Evolutionary conservation across 176 grass and related monocot genomes (phyloP).

Genomic region (Otatea glauca): DNA sequence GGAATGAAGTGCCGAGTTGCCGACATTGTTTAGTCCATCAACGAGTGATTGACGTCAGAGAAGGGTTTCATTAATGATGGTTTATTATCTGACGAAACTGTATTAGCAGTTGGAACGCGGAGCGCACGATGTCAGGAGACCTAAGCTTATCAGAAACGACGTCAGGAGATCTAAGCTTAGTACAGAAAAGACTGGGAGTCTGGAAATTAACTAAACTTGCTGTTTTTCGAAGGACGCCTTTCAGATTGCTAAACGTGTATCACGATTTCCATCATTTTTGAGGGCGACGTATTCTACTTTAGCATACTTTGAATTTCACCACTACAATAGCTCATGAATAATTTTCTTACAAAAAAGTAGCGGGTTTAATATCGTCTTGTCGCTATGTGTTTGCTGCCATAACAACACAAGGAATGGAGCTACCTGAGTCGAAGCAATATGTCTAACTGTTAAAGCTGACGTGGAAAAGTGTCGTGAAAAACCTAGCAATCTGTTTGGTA

Average conservation of each 20-base stretch:
- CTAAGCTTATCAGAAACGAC: no score
- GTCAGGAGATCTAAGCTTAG: no score
- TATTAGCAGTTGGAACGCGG: no score
- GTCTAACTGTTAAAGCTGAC: neutral
- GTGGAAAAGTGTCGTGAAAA: neutral
- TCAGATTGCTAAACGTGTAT: conserved; percentile 1
- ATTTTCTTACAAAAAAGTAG: neutral
- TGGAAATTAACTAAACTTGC: neutral
- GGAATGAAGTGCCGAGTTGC: neutral
- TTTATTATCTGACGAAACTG: no score
- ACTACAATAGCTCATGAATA: neutral
- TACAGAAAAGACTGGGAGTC: neutral
- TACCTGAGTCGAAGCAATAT: neutral
- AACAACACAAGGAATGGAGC: neutral
- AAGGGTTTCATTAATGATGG: no score
- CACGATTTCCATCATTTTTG: neutral
- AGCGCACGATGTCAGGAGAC: no score
- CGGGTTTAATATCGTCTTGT: neutral
- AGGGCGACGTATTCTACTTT: neutral
- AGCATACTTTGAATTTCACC: neutral
- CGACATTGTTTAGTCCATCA: neutral
- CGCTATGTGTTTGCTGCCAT: neutral
- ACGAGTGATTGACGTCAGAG: neutral
- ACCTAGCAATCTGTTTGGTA: neutral
- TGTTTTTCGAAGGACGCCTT: neutral